Evolutionary conservation across 768 basidiomycete species (phyloP).

Genomic region (Mycena capillaripes): DNA sequence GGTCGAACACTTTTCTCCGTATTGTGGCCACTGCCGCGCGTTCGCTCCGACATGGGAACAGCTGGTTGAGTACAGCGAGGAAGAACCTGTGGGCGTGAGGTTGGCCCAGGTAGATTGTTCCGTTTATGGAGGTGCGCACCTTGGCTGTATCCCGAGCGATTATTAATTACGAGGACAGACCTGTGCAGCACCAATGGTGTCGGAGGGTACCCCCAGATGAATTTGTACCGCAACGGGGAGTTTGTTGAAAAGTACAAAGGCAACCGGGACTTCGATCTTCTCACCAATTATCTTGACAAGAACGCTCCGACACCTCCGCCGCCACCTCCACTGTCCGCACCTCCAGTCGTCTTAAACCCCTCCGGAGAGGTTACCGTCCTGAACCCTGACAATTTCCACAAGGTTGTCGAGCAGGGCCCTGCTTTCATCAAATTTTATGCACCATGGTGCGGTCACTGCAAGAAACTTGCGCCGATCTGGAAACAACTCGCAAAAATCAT

Average conservation of each 20-base stretch:
- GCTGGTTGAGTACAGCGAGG: conserved; percentile 68
- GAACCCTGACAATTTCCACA: conserved; percentile 53
- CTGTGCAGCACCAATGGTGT: conserved; percentile 81
- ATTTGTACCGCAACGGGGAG: conserved; percentile 78
- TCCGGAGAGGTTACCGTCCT: conserved; percentile 55
- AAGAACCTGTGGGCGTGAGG: conserved; percentile 62
- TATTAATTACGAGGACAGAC: conserved; percentile 60
- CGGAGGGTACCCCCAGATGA: conserved; percentile 81
- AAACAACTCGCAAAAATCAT: conserved; percentile 77
- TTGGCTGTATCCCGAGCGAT: not conserved
- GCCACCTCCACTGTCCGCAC: conserved; percentile 29
- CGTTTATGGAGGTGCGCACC: conserved; percentile 76
- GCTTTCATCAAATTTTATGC: conserved; percentile 84
- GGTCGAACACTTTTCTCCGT: conserved; percentile 90
- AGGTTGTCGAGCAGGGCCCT: conserved; percentile 55
- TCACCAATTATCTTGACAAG: conserved; percentile 69
- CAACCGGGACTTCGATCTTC: conserved; percentile 63
- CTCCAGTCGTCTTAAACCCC: conserved; percentile 44
- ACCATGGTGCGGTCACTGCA: conserved; percentile 98
- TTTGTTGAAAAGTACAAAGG: conserved; percentile 70
- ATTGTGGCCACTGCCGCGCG: conserved; percentile 82
- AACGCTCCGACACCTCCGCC: conserved; percentile 39
- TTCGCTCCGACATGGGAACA: conserved; percentile 90
- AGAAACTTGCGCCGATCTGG: conserved; percentile 92
- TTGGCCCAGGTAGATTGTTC: conserved; percentile 89